Percentiles rank a stretch among this genome's conserved stretches.
phyloP scores from a whole-genome alignment of 805 yeast species.

The Yarrowia porcina region DNA sequence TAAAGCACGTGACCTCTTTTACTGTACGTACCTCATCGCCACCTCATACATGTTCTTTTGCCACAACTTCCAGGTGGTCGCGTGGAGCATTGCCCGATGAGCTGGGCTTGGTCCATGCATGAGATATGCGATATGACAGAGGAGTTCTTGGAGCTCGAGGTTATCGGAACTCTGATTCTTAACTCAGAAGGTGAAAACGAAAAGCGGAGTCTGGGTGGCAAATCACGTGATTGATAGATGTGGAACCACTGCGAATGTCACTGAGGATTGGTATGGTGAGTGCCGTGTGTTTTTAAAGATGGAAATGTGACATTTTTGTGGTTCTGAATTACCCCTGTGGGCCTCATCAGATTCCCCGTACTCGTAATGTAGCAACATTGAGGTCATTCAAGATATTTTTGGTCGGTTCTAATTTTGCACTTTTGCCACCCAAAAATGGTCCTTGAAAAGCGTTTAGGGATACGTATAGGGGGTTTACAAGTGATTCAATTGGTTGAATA shows the following conservation, averaged over 20 bases:
- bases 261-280: neutral
- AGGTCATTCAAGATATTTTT: neutral
- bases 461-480: too few relatives aligned
- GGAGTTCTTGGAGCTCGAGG: neutral
- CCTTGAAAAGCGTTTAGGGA: neutral
- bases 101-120: neutral
- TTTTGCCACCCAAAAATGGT: slow-evolving; percentile 3
- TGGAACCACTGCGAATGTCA: neutral
- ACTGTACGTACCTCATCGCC: neutral
- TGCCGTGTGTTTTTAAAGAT: too few relatives aligned
- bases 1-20: too few relatives aligned
- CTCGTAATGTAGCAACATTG: neutral
- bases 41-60: too few relatives aligned
- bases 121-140: neutral
- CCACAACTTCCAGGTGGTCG: too few relatives aligned
- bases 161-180: neutral
- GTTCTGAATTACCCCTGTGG: neutral
- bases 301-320: neutral
- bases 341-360: neutral
- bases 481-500: too few relatives aligned
- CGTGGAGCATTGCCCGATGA: neutral
- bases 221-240: slow-evolving; percentile 6
- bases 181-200: neutral
- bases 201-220: neutral
- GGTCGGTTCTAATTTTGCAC: neutral